These are phyloP conservation scores for Tetracentron sinense DNA, from an alignment of 164 flowering plant genomes.

Conservation along the genomic window DNA sequence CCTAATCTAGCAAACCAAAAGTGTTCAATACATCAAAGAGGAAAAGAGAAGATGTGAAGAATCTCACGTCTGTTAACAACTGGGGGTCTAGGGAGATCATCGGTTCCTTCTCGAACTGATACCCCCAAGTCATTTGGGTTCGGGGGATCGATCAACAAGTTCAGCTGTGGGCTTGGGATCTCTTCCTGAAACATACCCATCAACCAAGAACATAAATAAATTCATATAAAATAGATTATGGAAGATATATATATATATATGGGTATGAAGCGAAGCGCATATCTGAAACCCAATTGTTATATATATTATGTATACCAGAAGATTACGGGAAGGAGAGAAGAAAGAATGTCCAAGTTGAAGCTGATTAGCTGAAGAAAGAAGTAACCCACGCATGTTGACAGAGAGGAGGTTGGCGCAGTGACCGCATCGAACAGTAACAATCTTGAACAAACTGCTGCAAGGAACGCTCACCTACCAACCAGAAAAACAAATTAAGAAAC, in stretches of 20 bases:
- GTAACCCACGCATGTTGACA: slow-evolving; percentile 11
- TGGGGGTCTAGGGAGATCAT: slow-evolving; percentile 61
- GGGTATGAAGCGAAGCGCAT: no score
- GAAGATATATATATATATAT: no score
- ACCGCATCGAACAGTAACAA: slow-evolving; percentile 16
- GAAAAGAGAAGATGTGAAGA: neutral
- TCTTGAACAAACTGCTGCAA: slow-evolving; percentile 16
- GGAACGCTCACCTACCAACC: slow-evolving; percentile 16
- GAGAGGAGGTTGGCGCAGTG: slow-evolving; percentile 13
- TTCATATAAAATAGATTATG: neutral
- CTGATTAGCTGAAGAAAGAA: slow-evolving; percentile 9
- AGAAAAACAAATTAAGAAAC: neutral
- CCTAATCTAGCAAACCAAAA: no score
- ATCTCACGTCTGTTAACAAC: slow-evolving; percentile 67
- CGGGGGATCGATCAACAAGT: slow-evolving; percentile 49
- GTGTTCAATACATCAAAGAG: neutral
- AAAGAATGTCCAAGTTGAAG: slow-evolving; percentile 15
- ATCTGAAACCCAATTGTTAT: neutral
- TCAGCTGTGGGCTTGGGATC: slow-evolving; percentile 47
- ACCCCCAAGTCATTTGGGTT: slow-evolving; percentile 32
- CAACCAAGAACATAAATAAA: neutral
- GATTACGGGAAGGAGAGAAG: slow-evolving; percentile 9
- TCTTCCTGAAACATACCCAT: slow-evolving; percentile 49
- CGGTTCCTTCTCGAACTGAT: slow-evolving; percentile 40
- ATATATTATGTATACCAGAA: neutral